These are phyloP conservation scores for Penicillium angulare DNA, from an alignment of 495 filamentous ascomycete genomes.

Conservation along the genomic window DNA sequence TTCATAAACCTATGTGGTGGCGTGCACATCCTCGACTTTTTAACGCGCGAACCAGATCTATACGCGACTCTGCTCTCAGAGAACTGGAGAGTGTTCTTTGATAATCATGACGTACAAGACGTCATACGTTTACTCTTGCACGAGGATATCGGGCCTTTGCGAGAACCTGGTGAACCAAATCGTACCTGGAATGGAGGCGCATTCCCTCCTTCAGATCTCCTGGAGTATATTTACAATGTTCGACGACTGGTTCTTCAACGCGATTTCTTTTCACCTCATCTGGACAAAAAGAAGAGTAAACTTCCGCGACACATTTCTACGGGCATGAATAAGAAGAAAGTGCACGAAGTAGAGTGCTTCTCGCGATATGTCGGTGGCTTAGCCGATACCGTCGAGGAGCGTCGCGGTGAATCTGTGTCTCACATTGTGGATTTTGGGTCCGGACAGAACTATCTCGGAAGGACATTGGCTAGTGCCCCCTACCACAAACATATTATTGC, in stretches of 20 bases:
- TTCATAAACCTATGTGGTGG: conserved; percentile 89
- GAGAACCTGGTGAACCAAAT: conserved; percentile 1
- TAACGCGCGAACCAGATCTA: conserved; percentile 78
- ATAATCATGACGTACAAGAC: conserved; percentile 63
- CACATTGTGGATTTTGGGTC: conserved; percentile 96
- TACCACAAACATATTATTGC: conserved; percentile 87
- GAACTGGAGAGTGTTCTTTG: conserved; percentile 79
- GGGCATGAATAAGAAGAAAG: conserved; percentile 95
- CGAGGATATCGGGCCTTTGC: conserved; percentile 56
- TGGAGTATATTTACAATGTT: conserved; percentile 73
- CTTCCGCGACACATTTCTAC: conserved; percentile 69
- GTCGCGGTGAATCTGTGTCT: conserved; percentile 58
- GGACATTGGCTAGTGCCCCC: conserved; percentile 77
- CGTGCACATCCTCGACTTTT: conserved; percentile 93
- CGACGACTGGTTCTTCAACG: conserved; percentile 66
- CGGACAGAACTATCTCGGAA: conserved; percentile 92
- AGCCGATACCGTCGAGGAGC: conserved; percentile 53
- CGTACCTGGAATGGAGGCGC: conserved; percentile 49
- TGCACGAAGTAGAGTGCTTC: conserved; percentile 79
- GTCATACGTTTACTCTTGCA: conserved; percentile 77
- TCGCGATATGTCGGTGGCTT: conserved; percentile 57
- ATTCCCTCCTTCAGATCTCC: conserved; percentile 63
- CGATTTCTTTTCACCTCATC: conserved; percentile 42
- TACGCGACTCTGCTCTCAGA: conserved; percentile 71
- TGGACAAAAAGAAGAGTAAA: conserved; percentile 30